These are phyloP conservation scores for Xylariaceae sp. DNA, from an alignment of 2,329 filamentous ascomycete genomes.

Conservation along the genomic window DNA sequence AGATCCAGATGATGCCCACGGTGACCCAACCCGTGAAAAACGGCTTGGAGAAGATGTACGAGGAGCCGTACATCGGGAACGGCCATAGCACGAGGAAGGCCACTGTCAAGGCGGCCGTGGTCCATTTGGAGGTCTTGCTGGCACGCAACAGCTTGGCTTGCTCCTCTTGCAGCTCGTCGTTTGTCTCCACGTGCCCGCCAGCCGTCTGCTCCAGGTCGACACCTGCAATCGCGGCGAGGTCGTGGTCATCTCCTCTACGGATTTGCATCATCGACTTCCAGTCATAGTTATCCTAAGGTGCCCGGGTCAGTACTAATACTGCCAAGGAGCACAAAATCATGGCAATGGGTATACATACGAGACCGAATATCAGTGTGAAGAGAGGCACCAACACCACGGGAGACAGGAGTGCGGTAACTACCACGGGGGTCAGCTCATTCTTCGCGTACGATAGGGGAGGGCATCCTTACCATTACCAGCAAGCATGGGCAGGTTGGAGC, in stretches of 20 bases:
- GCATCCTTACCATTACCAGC: constrained; percentile 61
- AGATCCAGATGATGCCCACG: constrained; percentile 75
- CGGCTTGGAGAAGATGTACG: constrained; percentile 73
- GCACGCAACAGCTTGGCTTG: constrained; percentile 22
- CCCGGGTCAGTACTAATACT: constrained; percentile 2
- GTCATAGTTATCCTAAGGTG: constrained; percentile 66
- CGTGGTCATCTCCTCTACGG: constrained; percentile 70
- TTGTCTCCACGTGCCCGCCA: constrained; percentile 46
- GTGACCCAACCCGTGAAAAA: constrained; percentile 82
- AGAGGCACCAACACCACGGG: constrained; percentile 70
- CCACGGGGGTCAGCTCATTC: constrained; percentile 7
- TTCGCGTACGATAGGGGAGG: too few species aligned
- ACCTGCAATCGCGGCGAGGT: constrained; percentile 58
- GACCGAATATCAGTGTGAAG: constrained; percentile 64
- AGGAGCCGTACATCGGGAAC: constrained; percentile 81
- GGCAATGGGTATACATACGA: constrained; percentile 28
- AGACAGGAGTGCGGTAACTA: constrained; percentile 70
- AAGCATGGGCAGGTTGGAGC: constrained; percentile 82
- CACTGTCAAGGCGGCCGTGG: constrained; percentile 60
- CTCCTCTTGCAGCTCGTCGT: constrained; percentile 19
- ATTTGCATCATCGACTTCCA: constrained; percentile 80
- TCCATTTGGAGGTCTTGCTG: constrained; percentile 36
- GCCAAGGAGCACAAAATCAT: not conserved
- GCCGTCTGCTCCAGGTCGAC: constrained; percentile 54
- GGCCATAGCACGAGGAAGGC: constrained; percentile 79